phyloP scores from a whole-genome alignment of 169 alveolate genomes.

The Cryptosporidium sp. region DNA sequence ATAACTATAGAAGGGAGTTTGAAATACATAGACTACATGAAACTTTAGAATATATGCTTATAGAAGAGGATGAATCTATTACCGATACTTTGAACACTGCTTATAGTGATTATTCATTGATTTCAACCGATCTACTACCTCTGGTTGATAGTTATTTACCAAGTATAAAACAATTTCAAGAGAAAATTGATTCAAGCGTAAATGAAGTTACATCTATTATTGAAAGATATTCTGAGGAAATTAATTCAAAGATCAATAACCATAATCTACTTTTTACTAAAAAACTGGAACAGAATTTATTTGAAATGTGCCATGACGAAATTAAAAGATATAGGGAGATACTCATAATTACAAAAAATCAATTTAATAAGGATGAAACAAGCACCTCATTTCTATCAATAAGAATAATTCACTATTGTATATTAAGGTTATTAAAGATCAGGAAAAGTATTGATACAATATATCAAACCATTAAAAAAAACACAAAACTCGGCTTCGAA shows the following conservation, averaged over 20 bases:
- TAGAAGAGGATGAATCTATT: constrained; percentile 57
- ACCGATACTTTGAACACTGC: constrained; percentile 25
- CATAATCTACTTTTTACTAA: not conserved
- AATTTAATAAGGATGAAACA: constrained; percentile 16
- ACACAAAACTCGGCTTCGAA: not conserved
- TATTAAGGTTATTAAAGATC: constrained; percentile 8
- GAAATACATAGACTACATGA: constrained; percentile 66
- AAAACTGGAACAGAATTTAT: constrained; percentile 16
- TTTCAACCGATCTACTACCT: constrained; percentile 61
- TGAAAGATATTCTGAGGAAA: constrained; percentile 13
- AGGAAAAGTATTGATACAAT: constrained; percentile 1
- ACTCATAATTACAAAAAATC: not conserved
- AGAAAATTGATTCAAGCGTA: constrained; percentile 21
- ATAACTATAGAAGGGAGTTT: constrained; percentile 51
- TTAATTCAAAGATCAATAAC: constrained; percentile 11
- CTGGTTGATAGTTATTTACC: constrained; percentile 58
- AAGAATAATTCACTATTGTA: constrained; percentile 26
- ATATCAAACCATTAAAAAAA: not conserved
- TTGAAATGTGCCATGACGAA: constrained; percentile 4
- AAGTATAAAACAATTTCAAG: constrained; percentile 44
- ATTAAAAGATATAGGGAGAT: constrained; percentile 19
- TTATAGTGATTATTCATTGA: constrained; percentile 31
- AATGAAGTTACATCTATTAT: constrained; percentile 18
- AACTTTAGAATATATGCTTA: constrained; percentile 15
- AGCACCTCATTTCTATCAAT: constrained; percentile 15